Base-by-base conservation (phyloP, 495 filamentous ascomycete species). In the Hypoxylon subgilvum region DNA sequence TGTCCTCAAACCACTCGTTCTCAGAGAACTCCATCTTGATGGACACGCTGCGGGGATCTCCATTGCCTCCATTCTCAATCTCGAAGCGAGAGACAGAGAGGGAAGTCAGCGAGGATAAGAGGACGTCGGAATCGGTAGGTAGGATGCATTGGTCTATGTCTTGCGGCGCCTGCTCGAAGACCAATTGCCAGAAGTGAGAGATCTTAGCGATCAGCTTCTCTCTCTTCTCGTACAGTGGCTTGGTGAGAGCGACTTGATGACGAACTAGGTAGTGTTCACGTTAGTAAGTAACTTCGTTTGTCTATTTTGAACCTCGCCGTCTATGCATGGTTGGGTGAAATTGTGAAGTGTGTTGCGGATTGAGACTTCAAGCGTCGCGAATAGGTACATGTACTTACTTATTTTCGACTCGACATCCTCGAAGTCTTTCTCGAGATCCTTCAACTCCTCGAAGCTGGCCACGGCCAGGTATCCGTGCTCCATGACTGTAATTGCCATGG, bases 81-180 rank as follows among this genome's bases (percentile, higher is more conserved):
- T 95, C 90, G 69, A 92, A 90, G 32, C 85, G 88, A 62, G 80
- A 74, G 9, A 97, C 87, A n/a, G 75, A 80, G 32, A 97, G 18
- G 62, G 71, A 73, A 49, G 72, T 78, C 23, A 96, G 81, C 23
- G 77, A 77, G 18, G 78, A 74, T 40, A 86, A 77, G 28, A 97
- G 78, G 19, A 88, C 69, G 2, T 74, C 79, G 9, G 87, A 86
- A 75, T 97, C 92, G 22, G 80, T 79, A 14, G 89, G 85, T 54
- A 88, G 86, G 65, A 96, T 89, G 74, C 83, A 88, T 69, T 90
- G 86, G 72, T 96, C 92, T 57, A 96, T 83, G 45, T 95, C 88
- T 21, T 79, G 78, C 1, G 92, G 90, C 4, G 90, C 85, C 73
- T 91, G 87, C 69, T 93, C 87, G 66, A 96, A 76, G 34, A 96